Evolutionary conservation across 1,284 basidiomycete species (phyloP).

Genomic region (Puccinia novopanici): DNA sequence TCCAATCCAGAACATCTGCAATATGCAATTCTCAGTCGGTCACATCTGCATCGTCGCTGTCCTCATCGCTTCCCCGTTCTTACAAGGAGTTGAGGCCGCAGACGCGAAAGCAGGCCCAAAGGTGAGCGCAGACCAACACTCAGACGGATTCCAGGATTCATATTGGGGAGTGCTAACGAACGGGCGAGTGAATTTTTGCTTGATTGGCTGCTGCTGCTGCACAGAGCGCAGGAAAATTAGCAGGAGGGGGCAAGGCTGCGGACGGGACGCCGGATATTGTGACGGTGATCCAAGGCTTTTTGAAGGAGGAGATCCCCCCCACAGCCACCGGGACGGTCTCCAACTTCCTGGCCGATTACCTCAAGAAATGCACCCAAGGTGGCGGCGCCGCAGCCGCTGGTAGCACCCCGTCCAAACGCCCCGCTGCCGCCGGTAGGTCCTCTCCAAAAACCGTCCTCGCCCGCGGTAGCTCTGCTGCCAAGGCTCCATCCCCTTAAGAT

Average conservation of each 20-base stretch:
- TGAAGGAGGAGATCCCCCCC: neutral
- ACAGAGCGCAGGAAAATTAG: no score
- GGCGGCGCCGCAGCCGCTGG: neutral
- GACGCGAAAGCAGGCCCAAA: neutral
- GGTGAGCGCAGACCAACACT: no score
- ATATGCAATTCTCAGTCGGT: neutral
- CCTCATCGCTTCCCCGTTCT: neutral
- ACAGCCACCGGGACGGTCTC: neutral
- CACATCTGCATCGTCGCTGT: neutral
- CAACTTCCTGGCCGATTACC: neutral
- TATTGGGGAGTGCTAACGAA: no score
- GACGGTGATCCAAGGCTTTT: neutral
- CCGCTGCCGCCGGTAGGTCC: no score
- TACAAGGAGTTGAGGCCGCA: slow-evolving; percentile 21
- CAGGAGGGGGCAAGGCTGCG: no score
- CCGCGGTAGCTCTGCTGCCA: no score
- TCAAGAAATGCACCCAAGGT: neutral
- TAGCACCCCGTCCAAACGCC: neutral
- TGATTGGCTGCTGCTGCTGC: no score
- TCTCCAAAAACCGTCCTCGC: no score
- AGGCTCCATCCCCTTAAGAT: no score
- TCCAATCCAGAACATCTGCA: neutral
- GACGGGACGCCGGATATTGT: neutral
- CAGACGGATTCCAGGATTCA: no score
- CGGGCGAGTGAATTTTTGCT: no score